A percentile compares a stretch with the other conserved stretches of the same genome.
Evolutionary conservation across 176 grass and related monocot species (phyloP).

Genomic region (Poa annua): DNA sequence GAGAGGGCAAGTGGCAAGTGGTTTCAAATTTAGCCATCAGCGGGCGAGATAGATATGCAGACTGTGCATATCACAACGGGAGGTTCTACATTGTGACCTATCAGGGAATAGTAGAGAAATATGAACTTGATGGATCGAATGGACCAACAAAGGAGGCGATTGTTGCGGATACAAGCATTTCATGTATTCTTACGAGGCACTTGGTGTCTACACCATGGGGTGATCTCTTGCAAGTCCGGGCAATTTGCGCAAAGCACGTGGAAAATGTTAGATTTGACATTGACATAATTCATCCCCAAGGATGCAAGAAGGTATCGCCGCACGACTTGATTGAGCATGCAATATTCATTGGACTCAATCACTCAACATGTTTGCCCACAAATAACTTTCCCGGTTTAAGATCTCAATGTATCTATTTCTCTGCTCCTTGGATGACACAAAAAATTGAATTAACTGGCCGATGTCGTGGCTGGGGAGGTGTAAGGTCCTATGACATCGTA

Average conservation of each 20-base stretch:
- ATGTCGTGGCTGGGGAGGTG: not conserved
- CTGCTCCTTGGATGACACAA: not conserved
- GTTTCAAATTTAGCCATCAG: not conserved
- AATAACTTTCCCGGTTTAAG: not conserved
- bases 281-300: not conserved
- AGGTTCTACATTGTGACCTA: not conserved
- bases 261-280: not conserved
- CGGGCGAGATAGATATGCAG: not conserved
- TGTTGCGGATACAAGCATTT: not conserved
- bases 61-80: slow-evolving; percentile 9
- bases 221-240: slow-evolving; percentile 7
- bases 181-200: not conserved
- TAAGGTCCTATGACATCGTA: not conserved
- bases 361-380: slow-evolving; percentile 11
- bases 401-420: slow-evolving; percentile 22
- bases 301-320: not conserved
- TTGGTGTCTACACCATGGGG: slow-evolving; percentile 33
- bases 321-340: not conserved
- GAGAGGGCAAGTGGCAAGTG: slow-evolving; percentile 16
- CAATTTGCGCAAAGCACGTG: not conserved
- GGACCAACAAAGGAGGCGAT: slow-evolving; percentile 14
- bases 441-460: not conserved
- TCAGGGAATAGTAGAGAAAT: slow-evolving; percentile 12
- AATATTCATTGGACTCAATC: slow-evolving; percentile 28
- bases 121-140: not conserved